Percentiles rank a stretch among this genome's conserved stretches.
These are phyloP conservation scores for Aspergillus tubingensis DNA, from an alignment of 2,329 filamentous ascomycete genomes.

Conservation along the genomic window DNA sequence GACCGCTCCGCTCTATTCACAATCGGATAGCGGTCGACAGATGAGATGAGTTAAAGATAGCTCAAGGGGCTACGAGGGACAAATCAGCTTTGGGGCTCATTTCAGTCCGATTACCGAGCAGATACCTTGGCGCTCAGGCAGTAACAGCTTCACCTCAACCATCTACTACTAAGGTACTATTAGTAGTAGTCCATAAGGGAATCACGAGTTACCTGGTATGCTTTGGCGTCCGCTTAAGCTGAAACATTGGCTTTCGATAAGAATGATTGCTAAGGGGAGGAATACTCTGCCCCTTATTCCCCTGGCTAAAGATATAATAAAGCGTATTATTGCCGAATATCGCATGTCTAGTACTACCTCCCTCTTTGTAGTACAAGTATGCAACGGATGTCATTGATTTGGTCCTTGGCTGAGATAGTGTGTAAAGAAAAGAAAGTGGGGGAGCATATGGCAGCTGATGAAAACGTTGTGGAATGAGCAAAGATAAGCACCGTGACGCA, in stretches of 20 bases:
- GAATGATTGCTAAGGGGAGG: neutral
- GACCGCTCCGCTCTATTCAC: neutral
- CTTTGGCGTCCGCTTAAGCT: neutral
- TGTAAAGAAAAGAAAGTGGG: neutral
- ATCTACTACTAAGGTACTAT: too few relatives aligned
- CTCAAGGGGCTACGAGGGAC: too few relatives aligned
- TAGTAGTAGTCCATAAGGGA: neutral
- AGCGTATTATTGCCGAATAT: too few relatives aligned
- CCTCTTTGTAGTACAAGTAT: neutral
- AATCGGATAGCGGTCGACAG: neutral
- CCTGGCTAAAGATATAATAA: neutral
- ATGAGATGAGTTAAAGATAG: neutral
- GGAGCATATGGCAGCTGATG: neutral
- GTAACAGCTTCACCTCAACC: neutral
- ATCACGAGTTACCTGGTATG: neutral
- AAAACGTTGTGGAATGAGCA: neutral
- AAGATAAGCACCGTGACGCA: neutral
- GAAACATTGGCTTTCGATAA: neutral
- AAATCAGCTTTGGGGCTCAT: too few relatives aligned
- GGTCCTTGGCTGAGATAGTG: neutral
- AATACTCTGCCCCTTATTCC: neutral
- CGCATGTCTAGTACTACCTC: neutral
- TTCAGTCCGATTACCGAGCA: too few relatives aligned
- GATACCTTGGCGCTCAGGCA: neutral
- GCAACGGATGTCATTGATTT: constrained; percentile 1